phyloP scores from a whole-genome alignment of 192 early-diverging fungal genomes.

The Neocallimastix lanati region DNA sequence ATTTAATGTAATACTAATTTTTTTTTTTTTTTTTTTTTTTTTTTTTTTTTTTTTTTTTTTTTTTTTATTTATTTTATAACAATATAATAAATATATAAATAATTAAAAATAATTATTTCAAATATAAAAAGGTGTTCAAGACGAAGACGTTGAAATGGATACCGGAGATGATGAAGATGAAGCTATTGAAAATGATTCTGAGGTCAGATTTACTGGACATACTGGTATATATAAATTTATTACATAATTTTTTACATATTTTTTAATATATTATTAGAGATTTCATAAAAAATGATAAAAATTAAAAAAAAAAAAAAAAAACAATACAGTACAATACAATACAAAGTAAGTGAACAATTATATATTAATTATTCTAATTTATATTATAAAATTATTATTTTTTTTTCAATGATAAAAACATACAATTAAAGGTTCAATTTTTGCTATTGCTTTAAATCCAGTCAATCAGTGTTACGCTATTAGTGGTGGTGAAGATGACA shows the following conservation, averaged over 20 bases:
- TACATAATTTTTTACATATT: too few species aligned
- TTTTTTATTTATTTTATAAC: slow-evolving; percentile 14
- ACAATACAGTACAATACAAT: too few species aligned
- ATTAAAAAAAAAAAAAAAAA: slow-evolving; percentile 1
- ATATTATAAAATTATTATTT: slow-evolving; percentile 64
- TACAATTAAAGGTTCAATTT: slow-evolving; percentile 53
- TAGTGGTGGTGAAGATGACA: slow-evolving; percentile 86
- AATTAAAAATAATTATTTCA: neutral
- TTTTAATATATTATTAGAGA: too few species aligned
- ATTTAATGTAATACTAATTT: too few species aligned
- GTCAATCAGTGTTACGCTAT: slow-evolving; percentile 41
- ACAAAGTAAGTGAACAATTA: too few species aligned
- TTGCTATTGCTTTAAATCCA: slow-evolving; percentile 65
- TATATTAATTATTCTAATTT: too few species aligned
- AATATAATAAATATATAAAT: neutral
- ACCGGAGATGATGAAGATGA: slow-evolving; percentile 11
- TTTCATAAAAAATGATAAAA: neutral
- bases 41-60: too few species aligned
- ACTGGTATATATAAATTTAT: neutral
- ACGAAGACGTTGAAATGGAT: slow-evolving; percentile 5
- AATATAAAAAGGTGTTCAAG: slow-evolving; percentile 4
- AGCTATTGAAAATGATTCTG: slow-evolving; percentile 3
- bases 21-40: too few species aligned
- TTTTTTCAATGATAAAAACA: too few species aligned
- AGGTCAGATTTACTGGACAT: slow-evolving; percentile 1